Conservation (phyloP, 2,329 filamentous ascomycete genomes). For the Alternaria longipes region DNA sequence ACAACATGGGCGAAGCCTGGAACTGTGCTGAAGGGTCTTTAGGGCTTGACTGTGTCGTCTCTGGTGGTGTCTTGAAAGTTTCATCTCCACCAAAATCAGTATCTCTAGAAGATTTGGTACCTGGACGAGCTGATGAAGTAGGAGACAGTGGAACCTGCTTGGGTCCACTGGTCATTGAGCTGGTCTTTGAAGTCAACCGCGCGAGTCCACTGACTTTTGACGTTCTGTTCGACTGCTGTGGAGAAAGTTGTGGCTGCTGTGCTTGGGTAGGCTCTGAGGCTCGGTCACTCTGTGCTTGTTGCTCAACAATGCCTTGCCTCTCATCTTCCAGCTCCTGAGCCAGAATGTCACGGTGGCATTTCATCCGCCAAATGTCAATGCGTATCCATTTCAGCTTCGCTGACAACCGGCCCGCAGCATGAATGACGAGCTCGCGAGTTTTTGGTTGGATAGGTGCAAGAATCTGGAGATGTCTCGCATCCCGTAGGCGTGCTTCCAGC, state of each 20-base stretch:
- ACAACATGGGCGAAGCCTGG: conserved; percentile 44
- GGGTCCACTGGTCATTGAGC: conserved; percentile 40
- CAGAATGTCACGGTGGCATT: conserved; percentile 89
- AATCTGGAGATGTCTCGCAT: conserved; percentile 88
- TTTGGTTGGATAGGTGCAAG: conserved; percentile 91
- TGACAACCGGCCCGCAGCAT: conserved; percentile 82
- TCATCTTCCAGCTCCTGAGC: conserved; percentile 87
- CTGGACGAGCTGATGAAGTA: conserved; percentile 39
- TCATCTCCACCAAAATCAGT: conserved; percentile 52
- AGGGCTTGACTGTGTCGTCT: conserved; percentile 52
- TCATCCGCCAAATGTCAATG: conserved; percentile 91
- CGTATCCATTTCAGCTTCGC: conserved; percentile 94
- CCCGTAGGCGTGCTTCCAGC: conserved; percentile 83
- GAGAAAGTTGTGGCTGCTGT: conserved; percentile 34
- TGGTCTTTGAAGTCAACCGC: conserved; percentile 49
- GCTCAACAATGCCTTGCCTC: conserved; percentile 51
- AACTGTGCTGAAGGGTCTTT: conserved; percentile 41
- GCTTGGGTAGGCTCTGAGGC: conserved; percentile 33
- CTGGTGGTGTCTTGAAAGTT: conserved; percentile 57
- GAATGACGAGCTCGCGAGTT: conserved; percentile 84
- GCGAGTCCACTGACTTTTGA: conserved; percentile 47
- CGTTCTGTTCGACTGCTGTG: conserved; percentile 35
- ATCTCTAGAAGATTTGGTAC: conserved; percentile 49
- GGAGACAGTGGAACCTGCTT: conserved; percentile 47
- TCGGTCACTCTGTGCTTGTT: conserved; percentile 38